Base-by-base conservation (phyloP, 139 green algal genomes). In the Astrephomene gubernaculifera region DNA sequence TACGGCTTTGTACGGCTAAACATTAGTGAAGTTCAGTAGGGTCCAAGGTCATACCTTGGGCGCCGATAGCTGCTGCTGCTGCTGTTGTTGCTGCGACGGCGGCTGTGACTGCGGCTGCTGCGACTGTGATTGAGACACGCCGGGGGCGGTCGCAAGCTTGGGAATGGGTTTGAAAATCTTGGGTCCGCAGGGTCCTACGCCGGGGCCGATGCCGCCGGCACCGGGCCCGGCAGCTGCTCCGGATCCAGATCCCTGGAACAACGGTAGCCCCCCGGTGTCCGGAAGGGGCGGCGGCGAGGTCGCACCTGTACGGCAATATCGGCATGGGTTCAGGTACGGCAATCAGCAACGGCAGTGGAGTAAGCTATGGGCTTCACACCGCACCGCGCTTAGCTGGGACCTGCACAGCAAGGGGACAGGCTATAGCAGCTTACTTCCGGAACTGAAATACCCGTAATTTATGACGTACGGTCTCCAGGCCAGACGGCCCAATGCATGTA, bases 131-230 rank as follows among this genome's bases (percentile, higher is more conserved):
- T 10, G 43, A 31, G 57, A 27, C 60, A 41, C n/a, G 39, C 38
- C 57, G 57, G 33, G 7, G 14, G 57, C 39, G 2, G 78, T 75
- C 0, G 63, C 78, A 2, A 84, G 63, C 60, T 74, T 74, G 9
- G 78, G 78, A 0, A 74, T 54, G 2, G 78, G 78, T 41, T 84
- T 84, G 44, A 84, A 84, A 31, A 84, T 74, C 63, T 67, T 75
- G 43, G 25, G 38, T 39, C 71, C 71, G 0, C 9, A 36, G 4
- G 44, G 1, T 4, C 44, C 71, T 10, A 10, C 41, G 44, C 29
- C 43, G 24, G 39, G 31, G 33, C 71, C 49, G 9, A 6, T 36
- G 31, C 44, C 31, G 38, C 54, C 57, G 4, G 9, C 41, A 0
- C 57, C 41, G 61, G 17, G 19, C 27, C 54, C 57, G 4, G 9